Conservation (phyloP, 2,329 filamentous ascomycete genomes). For the Fusarium sp. region DNA sequence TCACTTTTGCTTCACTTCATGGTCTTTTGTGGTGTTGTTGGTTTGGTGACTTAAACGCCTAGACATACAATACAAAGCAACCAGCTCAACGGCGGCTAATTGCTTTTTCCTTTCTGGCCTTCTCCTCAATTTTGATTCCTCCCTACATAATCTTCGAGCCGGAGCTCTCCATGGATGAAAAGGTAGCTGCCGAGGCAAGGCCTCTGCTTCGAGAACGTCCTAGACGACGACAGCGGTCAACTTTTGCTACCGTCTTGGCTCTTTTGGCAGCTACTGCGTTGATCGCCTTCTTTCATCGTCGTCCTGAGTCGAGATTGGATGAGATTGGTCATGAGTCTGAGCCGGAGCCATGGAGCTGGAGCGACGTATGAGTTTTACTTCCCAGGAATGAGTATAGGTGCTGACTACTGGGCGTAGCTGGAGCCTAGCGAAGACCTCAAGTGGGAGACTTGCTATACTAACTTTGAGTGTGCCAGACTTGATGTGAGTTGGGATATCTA, state of each 20-base stretch:
- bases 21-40: not conserved
- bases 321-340: not conserved
- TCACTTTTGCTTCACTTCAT: not conserved
- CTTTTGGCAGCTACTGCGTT: slow-evolving; percentile 35
- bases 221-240: not conserved
- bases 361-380: slow-evolving; percentile 34
- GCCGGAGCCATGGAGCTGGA: slow-evolving; percentile 43
- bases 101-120: not conserved
- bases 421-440: slow-evolving; percentile 44
- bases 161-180: not conserved
- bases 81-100: not conserved
- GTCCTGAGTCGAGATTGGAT: slow-evolving; percentile 17
- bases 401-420: slow-evolving; percentile 47
- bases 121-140: not conserved
- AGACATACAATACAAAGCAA: not conserved
- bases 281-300: slow-evolving; percentile 36
- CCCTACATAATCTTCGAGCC: not conserved
- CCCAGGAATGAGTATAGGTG: not conserved
- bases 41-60: slow-evolving; percentile 1
- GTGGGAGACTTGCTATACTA: slow-evolving; percentile 50
- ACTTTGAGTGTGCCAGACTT: slow-evolving; percentile 50
- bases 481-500: slow-evolving; percentile 41
- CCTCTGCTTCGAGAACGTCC: slow-evolving; percentile 24
- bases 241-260: slow-evolving; percentile 20
- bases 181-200: slow-evolving; percentile 12